A percentile compares a stretch with the other conserved stretches of the same genome.
Evolutionary conservation across 257 asterid species (phyloP).

Genomic region (Nicotiana tomentosiformis): DNA sequence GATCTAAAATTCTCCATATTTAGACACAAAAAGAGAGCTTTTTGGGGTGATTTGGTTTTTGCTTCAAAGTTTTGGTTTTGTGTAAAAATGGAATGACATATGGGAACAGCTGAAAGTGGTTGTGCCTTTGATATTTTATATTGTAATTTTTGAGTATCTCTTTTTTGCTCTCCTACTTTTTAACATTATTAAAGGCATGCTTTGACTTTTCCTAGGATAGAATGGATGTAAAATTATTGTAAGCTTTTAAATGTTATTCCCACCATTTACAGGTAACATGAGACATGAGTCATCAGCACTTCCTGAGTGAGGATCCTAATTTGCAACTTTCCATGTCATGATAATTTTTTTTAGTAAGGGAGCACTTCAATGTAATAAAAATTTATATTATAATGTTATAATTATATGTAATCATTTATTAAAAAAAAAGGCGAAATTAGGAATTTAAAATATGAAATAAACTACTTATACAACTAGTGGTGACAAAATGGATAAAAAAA

Average conservation of each 20-base stretch:
- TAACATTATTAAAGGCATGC: not conserved
- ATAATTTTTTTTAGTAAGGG: too few species aligned
- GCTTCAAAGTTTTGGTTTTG: not conserved
- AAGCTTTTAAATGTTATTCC: not conserved
- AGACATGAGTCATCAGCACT: too few species aligned
- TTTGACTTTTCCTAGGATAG: not conserved
- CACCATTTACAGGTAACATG: not conserved
- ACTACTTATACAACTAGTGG: too few species aligned
- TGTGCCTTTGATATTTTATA: not conserved
- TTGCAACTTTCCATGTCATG: too few species aligned
- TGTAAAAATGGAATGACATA: not conserved
- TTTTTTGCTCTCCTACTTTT: not conserved
- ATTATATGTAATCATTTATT: too few species aligned
- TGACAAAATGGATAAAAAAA: too few species aligned
- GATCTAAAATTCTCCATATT: slow-evolving; percentile 44
- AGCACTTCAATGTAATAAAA: too few species aligned
- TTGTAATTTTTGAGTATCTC: not conserved
- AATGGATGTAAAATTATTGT: not conserved
- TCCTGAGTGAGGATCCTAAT: too few species aligned
- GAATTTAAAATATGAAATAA: too few species aligned
- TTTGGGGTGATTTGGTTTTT: not conserved
- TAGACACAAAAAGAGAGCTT: not conserved
- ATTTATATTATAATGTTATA: too few species aligned
- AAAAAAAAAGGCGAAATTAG: too few species aligned
- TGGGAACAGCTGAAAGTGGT: not conserved